Percentiles rank a stretch among this genome's conserved stretches.
Evolutionary conservation across 768 basidiomycete genomes (phyloP).

Genomic region (Pholiota microspora): DNA sequence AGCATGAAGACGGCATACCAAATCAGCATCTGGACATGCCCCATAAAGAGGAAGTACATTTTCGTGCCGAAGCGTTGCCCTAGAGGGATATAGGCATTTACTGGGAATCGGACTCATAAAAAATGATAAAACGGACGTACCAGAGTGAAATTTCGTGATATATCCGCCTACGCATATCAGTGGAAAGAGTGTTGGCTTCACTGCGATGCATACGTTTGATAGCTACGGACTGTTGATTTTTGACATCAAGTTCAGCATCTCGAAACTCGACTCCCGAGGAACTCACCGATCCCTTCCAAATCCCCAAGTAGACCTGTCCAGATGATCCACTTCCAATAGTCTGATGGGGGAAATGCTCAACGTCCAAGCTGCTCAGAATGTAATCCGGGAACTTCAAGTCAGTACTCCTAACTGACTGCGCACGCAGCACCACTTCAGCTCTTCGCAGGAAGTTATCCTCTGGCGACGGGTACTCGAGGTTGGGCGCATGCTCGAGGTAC

Average conservation of each 20-base stretch:
- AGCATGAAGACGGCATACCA: background rate
- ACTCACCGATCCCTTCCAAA: constrained; percentile 1
- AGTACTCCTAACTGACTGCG: background rate
- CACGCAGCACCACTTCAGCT: background rate
- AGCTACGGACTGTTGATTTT: background rate
- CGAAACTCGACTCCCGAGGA: no score
- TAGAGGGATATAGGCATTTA: background rate
- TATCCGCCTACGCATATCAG: constrained; percentile 1
- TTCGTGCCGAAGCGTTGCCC: constrained; percentile 1
- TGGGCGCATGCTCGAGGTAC: background rate
- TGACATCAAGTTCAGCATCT: no score
- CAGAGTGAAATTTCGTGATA: constrained; percentile 3
- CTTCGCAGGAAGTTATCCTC: background rate
- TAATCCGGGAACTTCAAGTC: constrained; percentile 1
- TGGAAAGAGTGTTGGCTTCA: constrained; percentile 1
- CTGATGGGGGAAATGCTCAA: background rate
- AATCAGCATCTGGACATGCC: constrained; percentile 1
- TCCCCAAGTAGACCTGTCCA: constrained; percentile 1
- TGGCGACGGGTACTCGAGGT: background rate
- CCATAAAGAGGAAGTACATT: constrained; percentile 3
- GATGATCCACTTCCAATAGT: background rate
- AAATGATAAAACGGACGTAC: background rate
- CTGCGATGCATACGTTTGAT: constrained; percentile 3
- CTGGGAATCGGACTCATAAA: background rate
- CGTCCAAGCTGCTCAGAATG: constrained; percentile 1